A percentile compares a stretch with the other conserved stretches of the same genome.
phyloP scores from a whole-genome alignment of 78 protist genomes.

The Dictyostelium intermedium region DNA sequence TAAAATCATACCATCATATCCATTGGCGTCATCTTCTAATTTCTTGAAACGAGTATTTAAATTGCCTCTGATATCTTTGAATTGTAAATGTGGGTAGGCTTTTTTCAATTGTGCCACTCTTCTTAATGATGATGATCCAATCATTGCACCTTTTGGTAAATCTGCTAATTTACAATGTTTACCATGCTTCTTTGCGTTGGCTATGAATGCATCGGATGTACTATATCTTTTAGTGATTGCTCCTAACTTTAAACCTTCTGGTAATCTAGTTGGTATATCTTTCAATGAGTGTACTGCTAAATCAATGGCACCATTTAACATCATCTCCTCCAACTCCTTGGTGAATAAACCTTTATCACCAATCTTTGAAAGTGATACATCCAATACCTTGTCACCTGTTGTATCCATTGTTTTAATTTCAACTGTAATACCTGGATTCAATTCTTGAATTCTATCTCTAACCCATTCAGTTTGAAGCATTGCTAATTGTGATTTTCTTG shows the following conservation, averaged over 20 bases:
- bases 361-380: constrained; percentile 83
- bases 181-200: constrained; percentile 12
- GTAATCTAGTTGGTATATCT: constrained; percentile 84
- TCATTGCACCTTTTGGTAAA: constrained; percentile 83
- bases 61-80: constrained; percentile 87
- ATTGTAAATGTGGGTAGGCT: constrained; percentile 67
- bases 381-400: constrained; percentile 85
- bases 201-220: constrained; percentile 76
- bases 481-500: constrained; percentile 81
- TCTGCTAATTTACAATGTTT: constrained; percentile 13
- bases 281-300: constrained; percentile 89
- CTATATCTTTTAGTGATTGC: constrained; percentile 70
- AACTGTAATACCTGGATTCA: constrained; percentile 31
- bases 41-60: constrained; percentile 85
- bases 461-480: constrained; percentile 80
- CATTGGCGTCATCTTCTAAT: constrained; percentile 64
- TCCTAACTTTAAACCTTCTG: constrained; percentile 82
- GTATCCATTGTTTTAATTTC: constrained; percentile 85
- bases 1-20: constrained; percentile 82
- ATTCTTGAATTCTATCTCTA: constrained; percentile 11
- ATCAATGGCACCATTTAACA: constrained; percentile 78
- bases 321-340: constrained; percentile 86
- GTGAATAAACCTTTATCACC: constrained; percentile 93
- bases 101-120: constrained; percentile 75
- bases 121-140: constrained; percentile 85